Conservation (phyloP, 495 filamentous ascomycete genomes). For the Melanomma pulvis-pyrius region DNA sequence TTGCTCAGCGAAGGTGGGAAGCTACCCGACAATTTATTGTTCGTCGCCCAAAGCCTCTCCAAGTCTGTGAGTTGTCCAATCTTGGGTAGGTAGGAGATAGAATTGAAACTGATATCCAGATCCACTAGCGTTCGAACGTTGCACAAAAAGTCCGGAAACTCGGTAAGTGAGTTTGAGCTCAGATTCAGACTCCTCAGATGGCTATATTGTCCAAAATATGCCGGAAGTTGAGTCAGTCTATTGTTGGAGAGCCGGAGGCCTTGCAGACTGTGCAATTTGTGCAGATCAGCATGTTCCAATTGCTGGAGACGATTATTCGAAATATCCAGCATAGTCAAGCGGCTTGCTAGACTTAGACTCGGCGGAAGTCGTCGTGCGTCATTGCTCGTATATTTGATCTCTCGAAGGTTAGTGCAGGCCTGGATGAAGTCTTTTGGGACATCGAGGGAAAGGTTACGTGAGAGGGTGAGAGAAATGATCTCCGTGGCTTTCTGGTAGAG, state of each 20-base stretch:
- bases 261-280: constrained; percentile 70
- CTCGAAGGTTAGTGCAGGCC: constrained; percentile 83
- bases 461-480: constrained; percentile 93
- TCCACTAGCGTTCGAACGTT: constrained; percentile 82
- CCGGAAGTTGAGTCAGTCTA: constrained; percentile 72
- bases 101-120: constrained; percentile 96
- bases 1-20: constrained; percentile 71
- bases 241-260: constrained; percentile 95
- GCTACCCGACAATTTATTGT: constrained; percentile 78
- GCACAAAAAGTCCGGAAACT: constrained; percentile 83
- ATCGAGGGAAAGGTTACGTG: constrained; percentile 86
- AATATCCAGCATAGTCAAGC: constrained; percentile 85
- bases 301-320: constrained; percentile 92
- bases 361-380: constrained; percentile 84
- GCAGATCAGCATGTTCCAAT: constrained; percentile 78
- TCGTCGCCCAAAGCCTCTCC: constrained; percentile 92
- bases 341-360: constrained; percentile 79
- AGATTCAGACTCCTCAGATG: constrained; percentile 80
- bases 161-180: constrained; percentile 86
- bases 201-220: constrained; percentile 77
- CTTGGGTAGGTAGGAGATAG: constrained; percentile 73
- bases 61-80: constrained; percentile 76
- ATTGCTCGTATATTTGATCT: constrained; percentile 92
- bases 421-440: constrained; percentile 97
- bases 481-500: constrained; percentile 89